phyloP scores from a whole-genome alignment of 2,329 filamentous ascomycete genomes.

The Alternaria sp. region DNA sequence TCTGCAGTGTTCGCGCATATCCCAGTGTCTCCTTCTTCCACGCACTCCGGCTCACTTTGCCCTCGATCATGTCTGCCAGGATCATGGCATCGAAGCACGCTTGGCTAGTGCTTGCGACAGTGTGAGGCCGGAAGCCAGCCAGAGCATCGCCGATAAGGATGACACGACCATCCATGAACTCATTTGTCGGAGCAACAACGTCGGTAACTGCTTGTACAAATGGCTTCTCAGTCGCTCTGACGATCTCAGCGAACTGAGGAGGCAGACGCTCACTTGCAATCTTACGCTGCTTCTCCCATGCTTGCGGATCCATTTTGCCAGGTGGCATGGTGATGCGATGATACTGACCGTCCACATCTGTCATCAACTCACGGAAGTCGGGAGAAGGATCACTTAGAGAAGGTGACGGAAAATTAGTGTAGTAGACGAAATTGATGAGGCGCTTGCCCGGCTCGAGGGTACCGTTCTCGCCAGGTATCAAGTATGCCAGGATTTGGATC shows the following conservation, averaged over 20 bases:
- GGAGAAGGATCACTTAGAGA: slow-evolving; percentile 45
- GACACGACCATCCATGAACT: slow-evolving; percentile 54
- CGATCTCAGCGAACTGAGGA: slow-evolving; percentile 55
- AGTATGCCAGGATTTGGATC: slow-evolving; percentile 54
- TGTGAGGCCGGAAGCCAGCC: slow-evolving; percentile 58
- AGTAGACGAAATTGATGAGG: slow-evolving; percentile 61
- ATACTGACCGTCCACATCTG: slow-evolving; percentile 52
- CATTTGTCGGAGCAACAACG: slow-evolving; percentile 49
- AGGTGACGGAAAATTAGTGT: slow-evolving; percentile 51
- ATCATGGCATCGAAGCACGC: slow-evolving; percentile 57
- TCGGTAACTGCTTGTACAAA: slow-evolving; percentile 60
- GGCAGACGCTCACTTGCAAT: slow-evolving; percentile 47
- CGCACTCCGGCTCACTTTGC: slow-evolving; percentile 44
- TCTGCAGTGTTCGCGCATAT: slow-evolving; percentile 51
- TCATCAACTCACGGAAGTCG: slow-evolving; percentile 56
- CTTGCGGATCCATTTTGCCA: slow-evolving; percentile 50
- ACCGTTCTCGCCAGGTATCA: slow-evolving; percentile 57
- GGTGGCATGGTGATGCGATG: slow-evolving; percentile 57
- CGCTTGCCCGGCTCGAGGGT: slow-evolving; percentile 51
- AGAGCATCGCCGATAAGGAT: slow-evolving; percentile 60
- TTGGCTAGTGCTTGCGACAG: slow-evolving; percentile 58
- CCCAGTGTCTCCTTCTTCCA: slow-evolving; percentile 52
- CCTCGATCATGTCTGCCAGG: slow-evolving; percentile 52
- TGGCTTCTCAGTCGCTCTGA: slow-evolving; percentile 52
- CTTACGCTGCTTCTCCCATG: slow-evolving; percentile 52